These are phyloP conservation scores for Pythium phragmiticola DNA, from an alignment of 352 stramenopile genomes.

Conservation along the genomic window DNA sequence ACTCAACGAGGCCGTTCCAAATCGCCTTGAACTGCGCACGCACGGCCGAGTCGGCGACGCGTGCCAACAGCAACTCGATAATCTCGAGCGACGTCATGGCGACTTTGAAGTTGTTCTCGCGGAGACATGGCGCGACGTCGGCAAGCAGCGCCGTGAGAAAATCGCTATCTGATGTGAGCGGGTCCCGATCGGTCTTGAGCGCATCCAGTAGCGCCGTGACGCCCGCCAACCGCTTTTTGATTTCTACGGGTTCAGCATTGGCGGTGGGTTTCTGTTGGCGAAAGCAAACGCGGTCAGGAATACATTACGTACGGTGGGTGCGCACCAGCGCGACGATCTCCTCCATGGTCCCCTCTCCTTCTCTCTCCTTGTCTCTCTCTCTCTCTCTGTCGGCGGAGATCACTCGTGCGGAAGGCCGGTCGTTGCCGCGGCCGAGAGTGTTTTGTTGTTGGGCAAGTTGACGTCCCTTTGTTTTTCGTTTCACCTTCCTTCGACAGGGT, in stretches of 20 bases:
- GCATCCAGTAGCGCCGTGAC: conserved; percentile 54
- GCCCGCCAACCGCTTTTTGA: conserved; percentile 78
- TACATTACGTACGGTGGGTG: conserved; percentile 41
- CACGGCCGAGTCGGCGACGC: conserved; percentile 43
- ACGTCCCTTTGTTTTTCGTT: conserved; percentile 11
- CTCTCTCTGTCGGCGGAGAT: neutral
- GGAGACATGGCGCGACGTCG: conserved; percentile 64
- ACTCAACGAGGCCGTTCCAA: conserved; percentile 67
- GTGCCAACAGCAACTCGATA: conserved; percentile 49
- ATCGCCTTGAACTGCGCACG: conserved; percentile 60
- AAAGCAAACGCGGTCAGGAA: neutral
- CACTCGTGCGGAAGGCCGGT: neutral
- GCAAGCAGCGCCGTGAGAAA: conserved; percentile 46
- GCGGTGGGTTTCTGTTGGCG: neutral
- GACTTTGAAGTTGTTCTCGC: conserved; percentile 86
- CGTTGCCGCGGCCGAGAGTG: conserved; percentile 17
- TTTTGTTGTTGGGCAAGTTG: conserved; percentile 11
- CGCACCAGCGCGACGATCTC: conserved; percentile 56
- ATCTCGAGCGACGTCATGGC: conserved; percentile 62
- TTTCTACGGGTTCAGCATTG: conserved; percentile 39
- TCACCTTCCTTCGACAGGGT: neutral
- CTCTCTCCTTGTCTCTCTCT: neutral
- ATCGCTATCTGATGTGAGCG: conserved; percentile 29
- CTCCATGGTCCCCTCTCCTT: conserved; percentile 32
- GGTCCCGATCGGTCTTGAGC: conserved; percentile 32